A percentile compares a stretch with the other conserved stretches of the same genome.
These are phyloP conservation scores for Hericium rajendrae DNA, from an alignment of 768 basidiomycete genomes.

Conservation along the genomic window DNA sequence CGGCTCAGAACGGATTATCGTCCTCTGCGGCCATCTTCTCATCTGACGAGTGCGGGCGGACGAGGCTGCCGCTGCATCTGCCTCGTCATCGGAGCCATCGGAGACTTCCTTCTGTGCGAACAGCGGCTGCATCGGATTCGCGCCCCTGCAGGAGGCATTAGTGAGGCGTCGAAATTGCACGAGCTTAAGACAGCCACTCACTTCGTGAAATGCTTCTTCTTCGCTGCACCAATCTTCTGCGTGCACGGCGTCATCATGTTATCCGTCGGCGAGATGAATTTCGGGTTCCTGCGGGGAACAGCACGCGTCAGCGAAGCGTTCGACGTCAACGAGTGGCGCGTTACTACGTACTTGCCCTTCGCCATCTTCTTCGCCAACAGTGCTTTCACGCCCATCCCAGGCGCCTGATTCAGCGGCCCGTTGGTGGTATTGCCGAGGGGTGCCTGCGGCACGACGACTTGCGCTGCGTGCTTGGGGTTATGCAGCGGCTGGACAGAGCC, in stretches of 20 bases:
- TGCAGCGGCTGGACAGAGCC: constrained; percentile 70
- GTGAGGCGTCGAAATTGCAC: background rate
- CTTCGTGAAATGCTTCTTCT: constrained; percentile 92
- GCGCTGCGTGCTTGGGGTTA: constrained; percentile 73
- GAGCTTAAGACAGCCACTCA: constrained; percentile 23
- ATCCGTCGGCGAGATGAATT: constrained; percentile 89
- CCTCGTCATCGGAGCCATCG: constrained; percentile 33
- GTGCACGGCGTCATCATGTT: constrained; percentile 90
- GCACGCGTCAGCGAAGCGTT: background rate
- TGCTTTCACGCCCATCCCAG: constrained; percentile 82
- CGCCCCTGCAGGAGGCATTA: constrained; percentile 30
- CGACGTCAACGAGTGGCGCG: background rate
- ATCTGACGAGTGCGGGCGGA: constrained; percentile 17
- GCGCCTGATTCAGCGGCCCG: constrained; percentile 41
- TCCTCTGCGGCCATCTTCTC: constrained; percentile 35
- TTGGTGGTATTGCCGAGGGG: constrained; percentile 62
- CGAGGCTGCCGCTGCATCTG: constrained; percentile 24
- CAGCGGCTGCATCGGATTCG: constrained; percentile 51
- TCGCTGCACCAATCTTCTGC: constrained; percentile 83
- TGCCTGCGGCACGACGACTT: constrained; percentile 69
- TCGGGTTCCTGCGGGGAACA: constrained; percentile 57
- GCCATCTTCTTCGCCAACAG: constrained; percentile 91
- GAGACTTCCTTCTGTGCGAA: constrained; percentile 37
- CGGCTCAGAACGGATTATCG: constrained; percentile 63
- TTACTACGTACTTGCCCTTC: constrained; percentile 64